Conservation (phyloP, 768 basidiomycete genomes). For the Tulasnella sp. region DNA sequence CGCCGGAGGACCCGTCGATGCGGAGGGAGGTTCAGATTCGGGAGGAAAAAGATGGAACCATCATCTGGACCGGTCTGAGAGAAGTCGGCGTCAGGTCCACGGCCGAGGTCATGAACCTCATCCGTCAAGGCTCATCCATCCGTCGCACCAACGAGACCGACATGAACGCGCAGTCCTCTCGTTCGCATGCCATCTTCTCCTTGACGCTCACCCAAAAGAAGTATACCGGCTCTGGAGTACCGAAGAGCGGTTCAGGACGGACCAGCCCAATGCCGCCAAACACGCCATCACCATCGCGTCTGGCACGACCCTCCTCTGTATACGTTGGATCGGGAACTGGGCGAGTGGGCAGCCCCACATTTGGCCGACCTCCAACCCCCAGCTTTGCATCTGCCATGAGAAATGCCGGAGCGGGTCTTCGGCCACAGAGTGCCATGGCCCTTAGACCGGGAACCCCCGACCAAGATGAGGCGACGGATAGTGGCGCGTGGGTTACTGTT, state of each 20-base stretch:
- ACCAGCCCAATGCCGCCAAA: slow-evolving; percentile 60
- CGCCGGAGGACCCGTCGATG: slow-evolving; percentile 47
- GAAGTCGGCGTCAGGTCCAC: slow-evolving; percentile 81
- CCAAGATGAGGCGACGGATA: slow-evolving; percentile 45
- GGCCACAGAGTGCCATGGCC: slow-evolving; percentile 75
- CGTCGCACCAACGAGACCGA: slow-evolving; percentile 94
- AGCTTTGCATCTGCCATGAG: slow-evolving; percentile 68
- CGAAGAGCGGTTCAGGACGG: slow-evolving; percentile 36
- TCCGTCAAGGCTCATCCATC: slow-evolving; percentile 81
- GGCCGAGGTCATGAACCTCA: slow-evolving; percentile 88
- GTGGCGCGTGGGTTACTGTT: slow-evolving; percentile 64
- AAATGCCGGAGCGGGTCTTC: slow-evolving; percentile 30
- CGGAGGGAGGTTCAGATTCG: slow-evolving; percentile 87
- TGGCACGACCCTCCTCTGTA: slow-evolving; percentile 74
- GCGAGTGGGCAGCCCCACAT: slow-evolving; percentile 65
- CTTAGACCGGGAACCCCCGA: slow-evolving; percentile 20
- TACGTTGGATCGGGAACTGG: slow-evolving; percentile 36
- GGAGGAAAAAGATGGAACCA: slow-evolving; percentile 93
- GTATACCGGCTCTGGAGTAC: slow-evolving; percentile 58
- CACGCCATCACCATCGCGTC: slow-evolving; percentile 50
- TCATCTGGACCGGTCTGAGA: slow-evolving; percentile 91
- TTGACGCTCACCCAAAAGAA: slow-evolving; percentile 88
- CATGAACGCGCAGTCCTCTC: slow-evolving; percentile 97
- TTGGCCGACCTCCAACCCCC: slow-evolving; percentile 67
- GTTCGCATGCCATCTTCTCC: slow-evolving; percentile 98